phyloP scores from a whole-genome alignment of 371 early-diverging fungal genomes.

The Mucor racemosus region DNA sequence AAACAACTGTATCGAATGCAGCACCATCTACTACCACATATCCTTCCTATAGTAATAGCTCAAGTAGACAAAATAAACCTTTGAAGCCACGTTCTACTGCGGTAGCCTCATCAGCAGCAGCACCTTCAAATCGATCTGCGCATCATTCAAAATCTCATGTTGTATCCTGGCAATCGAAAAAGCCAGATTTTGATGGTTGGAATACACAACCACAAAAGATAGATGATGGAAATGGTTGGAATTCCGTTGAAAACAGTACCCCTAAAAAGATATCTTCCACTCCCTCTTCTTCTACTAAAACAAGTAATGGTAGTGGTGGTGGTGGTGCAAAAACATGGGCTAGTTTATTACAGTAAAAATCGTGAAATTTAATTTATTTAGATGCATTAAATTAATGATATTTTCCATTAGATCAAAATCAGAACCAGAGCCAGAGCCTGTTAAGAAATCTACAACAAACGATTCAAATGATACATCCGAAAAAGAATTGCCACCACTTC shows the following conservation, averaged over 20 bases:
- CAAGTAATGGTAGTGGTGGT: conserved; percentile 12
- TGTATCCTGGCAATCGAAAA: conserved; percentile 9
- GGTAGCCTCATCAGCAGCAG: neutral
- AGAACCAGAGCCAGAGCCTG: conserved; percentile 50
- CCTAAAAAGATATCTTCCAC: conserved; percentile 16
- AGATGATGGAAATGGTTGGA: conserved; percentile 77
- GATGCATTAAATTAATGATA: neutral
- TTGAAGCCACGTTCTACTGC: neutral
- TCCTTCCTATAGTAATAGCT: conserved; percentile 14
- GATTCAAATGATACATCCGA: neutral
- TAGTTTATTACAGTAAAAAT: conserved; percentile 71
- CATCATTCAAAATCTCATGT: conserved; percentile 1
- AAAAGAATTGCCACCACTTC: conserved; percentile 7
- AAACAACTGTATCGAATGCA: conserved; percentile 21
- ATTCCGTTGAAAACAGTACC: conserved; percentile 36
- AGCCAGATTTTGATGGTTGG: conserved; percentile 9
- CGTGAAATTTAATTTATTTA: neutral
- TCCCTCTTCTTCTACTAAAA: conserved; percentile 18
- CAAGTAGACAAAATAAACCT: conserved; percentile 5
- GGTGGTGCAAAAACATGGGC: conserved; percentile 65
- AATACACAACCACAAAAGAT: neutral
- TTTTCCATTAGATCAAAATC: conserved; percentile 11
- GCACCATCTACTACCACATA: conserved; percentile 3
- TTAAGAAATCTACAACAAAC: neutral
- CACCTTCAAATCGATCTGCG: conserved; percentile 1